phyloP scores from a whole-genome alignment of 108 stramenopile genomes.

The Nitzschia putrida region DNA sequence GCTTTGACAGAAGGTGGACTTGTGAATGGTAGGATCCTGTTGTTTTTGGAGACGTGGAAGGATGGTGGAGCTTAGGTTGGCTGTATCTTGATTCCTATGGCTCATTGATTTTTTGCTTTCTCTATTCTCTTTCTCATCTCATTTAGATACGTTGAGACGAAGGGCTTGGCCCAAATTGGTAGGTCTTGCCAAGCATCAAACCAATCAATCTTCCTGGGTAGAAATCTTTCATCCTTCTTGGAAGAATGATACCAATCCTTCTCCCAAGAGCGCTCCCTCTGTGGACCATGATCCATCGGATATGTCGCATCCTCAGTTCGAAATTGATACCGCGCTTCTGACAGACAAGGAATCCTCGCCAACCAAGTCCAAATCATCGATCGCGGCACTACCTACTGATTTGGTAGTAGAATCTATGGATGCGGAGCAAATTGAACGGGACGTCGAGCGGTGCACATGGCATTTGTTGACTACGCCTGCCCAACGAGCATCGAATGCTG shows the following conservation, averaged over 20 bases:
- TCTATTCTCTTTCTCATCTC: neutral
- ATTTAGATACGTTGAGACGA: constrained; percentile 69
- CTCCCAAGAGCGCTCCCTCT: neutral
- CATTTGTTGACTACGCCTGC: constrained; percentile 68
- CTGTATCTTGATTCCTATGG: too few relatives aligned
- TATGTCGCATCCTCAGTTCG: neutral
- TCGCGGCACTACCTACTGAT: neutral
- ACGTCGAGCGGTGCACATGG: constrained; percentile 82
- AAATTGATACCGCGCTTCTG: constrained; percentile 25
- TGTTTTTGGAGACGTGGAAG: too few relatives aligned
- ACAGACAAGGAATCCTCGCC: neutral
- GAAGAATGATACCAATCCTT: neutral
- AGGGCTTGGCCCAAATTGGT: constrained; percentile 88
- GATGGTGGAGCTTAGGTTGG: too few relatives aligned
- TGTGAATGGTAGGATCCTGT: constrained; percentile 79
- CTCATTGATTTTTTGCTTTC: neutral
- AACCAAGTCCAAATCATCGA: neutral
- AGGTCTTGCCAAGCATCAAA: constrained; percentile 41
- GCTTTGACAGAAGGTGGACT: constrained; percentile 78
- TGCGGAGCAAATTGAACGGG: constrained; percentile 71
- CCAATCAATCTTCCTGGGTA: neutral
- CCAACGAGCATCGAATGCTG: constrained; percentile 44
- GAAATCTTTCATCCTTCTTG: neutral
- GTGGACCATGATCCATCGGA: neutral
- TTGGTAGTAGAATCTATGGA: constrained; percentile 56